Conservation (phyloP, 495 filamentous ascomycete species). For the Aspergillus egyptiacus region DNA sequence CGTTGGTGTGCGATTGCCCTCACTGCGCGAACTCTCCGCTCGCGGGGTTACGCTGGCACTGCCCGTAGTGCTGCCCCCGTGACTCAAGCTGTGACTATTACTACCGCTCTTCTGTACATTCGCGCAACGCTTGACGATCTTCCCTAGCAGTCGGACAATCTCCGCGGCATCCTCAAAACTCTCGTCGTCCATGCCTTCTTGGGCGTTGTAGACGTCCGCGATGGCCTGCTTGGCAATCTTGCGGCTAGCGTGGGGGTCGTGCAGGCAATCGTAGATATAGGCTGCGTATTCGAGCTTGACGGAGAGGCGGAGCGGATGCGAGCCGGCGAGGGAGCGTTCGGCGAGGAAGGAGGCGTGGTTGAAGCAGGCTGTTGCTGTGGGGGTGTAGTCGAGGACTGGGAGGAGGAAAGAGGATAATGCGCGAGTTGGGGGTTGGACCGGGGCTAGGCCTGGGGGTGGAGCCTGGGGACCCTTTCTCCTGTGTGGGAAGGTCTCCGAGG, state of each 20-base stretch:
- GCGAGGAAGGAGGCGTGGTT: conserved; percentile 69
- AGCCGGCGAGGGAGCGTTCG: conserved; percentile 69
- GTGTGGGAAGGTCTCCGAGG: conserved; percentile 9
- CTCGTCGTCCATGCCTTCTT: conserved; percentile 88
- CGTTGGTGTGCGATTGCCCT: conserved; percentile 27
- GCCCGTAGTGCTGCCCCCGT: conserved; percentile 28
- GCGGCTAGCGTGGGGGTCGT: conserved; percentile 68
- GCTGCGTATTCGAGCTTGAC: conserved; percentile 93
- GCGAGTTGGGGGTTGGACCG: conserved; percentile 45
- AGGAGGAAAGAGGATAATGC: conserved; percentile 61
- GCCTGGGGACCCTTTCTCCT: conserved; percentile 28
- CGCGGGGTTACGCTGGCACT: conserved; percentile 22
- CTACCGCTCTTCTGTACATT: no score
- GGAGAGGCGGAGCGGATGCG: conserved; percentile 82
- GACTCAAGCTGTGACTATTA: no score
- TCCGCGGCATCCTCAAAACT: conserved; percentile 76
- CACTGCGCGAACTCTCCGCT: conserved; percentile 28
- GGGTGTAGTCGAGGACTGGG: conserved; percentile 75
- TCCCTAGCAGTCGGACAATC: conserved; percentile 64
- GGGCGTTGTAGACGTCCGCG: conserved; percentile 81
- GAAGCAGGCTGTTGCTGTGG: conserved; percentile 74
- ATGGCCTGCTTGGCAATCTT: conserved; percentile 76
- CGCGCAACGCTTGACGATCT: conserved; percentile 67
- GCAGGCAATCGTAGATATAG: conserved; percentile 89
- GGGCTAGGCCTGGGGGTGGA: conserved; percentile 41